Evolutionary conservation across 768 basidiomycete genomes (phyloP), one percentile per base, ranked within the genome.

Genomic region (Leccinum arenicola): DNA sequence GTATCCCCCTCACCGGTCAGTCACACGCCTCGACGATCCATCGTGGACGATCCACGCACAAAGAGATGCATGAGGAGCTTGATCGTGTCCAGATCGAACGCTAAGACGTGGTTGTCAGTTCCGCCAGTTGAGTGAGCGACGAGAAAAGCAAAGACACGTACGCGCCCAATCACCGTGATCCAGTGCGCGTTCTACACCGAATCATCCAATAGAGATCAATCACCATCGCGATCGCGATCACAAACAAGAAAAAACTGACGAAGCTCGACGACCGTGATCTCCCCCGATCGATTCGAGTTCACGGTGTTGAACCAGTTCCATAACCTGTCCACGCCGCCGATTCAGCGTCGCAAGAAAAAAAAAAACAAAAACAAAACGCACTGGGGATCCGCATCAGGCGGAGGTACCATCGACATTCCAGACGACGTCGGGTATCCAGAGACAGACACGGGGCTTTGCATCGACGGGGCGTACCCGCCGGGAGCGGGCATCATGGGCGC

Each of bases 41-140:
- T 17, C n/a, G 23, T 3, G 2, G 21, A 50, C 45, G 36, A 55
- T 7, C 21, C n/a, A 63, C 86, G 66, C 56, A 90, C 90, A 71
- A 94, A 93, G 61, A 93, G 64, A 25, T 79, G 79, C 87, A 94
- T 91, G 61, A 93, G 77, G 35, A 93, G 79, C 77, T 91, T 92
- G 71, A 93, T 88, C 25, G 92, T 93, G 66, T 93, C 92, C 56
- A 90, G 75, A 74, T 93, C 91, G 67, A 93, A 93, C 6, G 86
- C 90, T 91, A 35, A 19, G 0, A 19, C n/a, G 50, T 31, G 1
- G 4, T 6, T 6, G 11, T 51, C 29, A 27, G 17, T 19, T 11
- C 14, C 50, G 27, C 5, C 50, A n/a, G 9, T n/a, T 7, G 29
- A 4, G 4, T 3, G 8, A 49, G 12, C 25, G 6, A 36, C 6